Base-by-base conservation (phyloP, 352 stramenopile genomes). In the Phytophthora idaei region DNA sequence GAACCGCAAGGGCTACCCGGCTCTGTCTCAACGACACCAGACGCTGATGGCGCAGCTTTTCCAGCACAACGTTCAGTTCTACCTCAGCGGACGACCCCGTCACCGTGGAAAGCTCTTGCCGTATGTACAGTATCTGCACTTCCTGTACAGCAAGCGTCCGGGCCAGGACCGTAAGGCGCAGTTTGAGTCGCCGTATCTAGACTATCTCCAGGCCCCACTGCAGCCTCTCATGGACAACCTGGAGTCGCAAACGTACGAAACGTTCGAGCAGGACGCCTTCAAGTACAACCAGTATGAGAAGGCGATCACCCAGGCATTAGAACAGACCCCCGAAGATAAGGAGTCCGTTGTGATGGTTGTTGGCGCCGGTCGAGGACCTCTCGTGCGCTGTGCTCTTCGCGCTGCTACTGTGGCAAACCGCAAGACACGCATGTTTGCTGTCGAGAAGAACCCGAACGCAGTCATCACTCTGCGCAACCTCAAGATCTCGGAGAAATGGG, bases 371-470 rank as follows among this genome's bases (percentile, higher is more conserved):
- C 88, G 98, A 17, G 98, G 98, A 11, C 98, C 98, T 3, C 80
- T 99, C 10, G 97, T 99, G 4, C 84, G 87, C 4, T 90, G 90
- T 15, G 79, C 90, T 9, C 69, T 98, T 37, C 81, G 80, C 37
- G 96, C 93, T 0, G 81, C 87, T 2, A 74, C 69, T 25, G 54
- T 74, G 0, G 81, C 87, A 8, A 83, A 90, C n/a, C 80, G 88
- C 3, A 82, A 76, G 51, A 92, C 93, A 12, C 74, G 85, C 12
- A 92, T 99, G 58, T 97, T 97, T 55, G 97, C 97, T 0, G 89
- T 99, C 15, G 97, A 99, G 78, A 99, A 99, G 78, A 99, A 99
- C 77, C 92, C 96, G 7, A 99, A 99, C 58, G 98, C 98, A 5
- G 84, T 99, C 28, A 90, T 99, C 41, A 99, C 98, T 48, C 63